These are phyloP conservation scores for Dryas integrifolia DNA, from an alignment of 331 rosid species.

Conservation along the genomic window DNA sequence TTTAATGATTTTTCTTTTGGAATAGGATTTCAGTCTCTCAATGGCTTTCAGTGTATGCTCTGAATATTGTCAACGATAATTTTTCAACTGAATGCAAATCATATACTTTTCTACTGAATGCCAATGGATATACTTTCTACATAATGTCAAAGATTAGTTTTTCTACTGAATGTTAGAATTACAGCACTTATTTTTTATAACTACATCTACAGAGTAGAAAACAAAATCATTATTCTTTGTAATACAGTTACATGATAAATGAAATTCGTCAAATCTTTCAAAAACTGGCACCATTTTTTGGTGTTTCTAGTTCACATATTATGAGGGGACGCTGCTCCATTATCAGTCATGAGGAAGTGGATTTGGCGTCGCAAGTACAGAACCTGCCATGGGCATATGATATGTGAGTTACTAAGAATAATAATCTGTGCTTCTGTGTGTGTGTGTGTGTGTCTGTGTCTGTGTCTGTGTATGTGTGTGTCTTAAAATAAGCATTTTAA, in stretches of 20 bases:
- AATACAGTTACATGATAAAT: neutral
- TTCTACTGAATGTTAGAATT: constrained; percentile 2
- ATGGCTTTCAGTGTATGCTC: neutral
- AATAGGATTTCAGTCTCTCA: neutral
- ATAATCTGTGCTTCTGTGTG: constrained; percentile 9
- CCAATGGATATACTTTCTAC: neutral
- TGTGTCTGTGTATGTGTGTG: neutral
- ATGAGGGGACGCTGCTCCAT: constrained; percentile 15
- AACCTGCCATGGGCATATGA: constrained; percentile 51
- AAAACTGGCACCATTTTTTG: neutral
- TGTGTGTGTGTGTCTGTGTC: neutral
- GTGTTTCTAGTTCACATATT: neutral
- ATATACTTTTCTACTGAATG: neutral
- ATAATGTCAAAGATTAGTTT: neutral
- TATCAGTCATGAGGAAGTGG: constrained; percentile 59
- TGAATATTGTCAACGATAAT: neutral
- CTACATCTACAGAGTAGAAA: neutral
- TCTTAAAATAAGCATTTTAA: neutral
- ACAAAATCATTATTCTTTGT: neutral
- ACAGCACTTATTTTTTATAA: neutral
- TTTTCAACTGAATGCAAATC: neutral
- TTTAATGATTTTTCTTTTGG: neutral
- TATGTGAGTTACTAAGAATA: neutral
- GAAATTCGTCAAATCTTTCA: neutral
- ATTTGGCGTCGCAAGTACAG: constrained; percentile 62